Evolutionary conservation across 306 rosid genomes (phyloP).

Genomic region (Acacia crassicarpa): DNA sequence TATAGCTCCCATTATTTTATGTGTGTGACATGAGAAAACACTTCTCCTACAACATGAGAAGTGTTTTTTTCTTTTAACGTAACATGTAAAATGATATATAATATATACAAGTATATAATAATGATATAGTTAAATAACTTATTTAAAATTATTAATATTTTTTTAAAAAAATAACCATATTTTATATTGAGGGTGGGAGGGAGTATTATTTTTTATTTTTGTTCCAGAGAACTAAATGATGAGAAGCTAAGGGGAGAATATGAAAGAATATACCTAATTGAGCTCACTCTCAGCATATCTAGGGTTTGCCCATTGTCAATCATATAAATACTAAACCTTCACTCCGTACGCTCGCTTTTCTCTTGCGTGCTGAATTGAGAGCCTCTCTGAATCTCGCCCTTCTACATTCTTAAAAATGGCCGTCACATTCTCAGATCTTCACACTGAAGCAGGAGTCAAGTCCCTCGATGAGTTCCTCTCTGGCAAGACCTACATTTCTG

Average conservation of each 20-base stretch:
- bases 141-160: too few species aligned
- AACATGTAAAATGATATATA: too few species aligned
- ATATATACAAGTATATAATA: too few species aligned
- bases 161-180: too few species aligned
- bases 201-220: background rate
- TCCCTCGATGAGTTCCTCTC: slow-evolving; percentile 66
- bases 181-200: too few species aligned
- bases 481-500: slow-evolving; percentile 71
- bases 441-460: slow-evolving; percentile 78
- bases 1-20: too few species aligned
- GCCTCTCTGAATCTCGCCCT: background rate
- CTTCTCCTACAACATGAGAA: too few species aligned
- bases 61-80: too few species aligned
- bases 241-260: background rate
- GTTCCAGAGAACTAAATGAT: background rate
- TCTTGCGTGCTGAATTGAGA: background rate
- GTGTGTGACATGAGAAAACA: too few species aligned
- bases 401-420: slow-evolving; percentile 48
- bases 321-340: slow-evolving; percentile 7
- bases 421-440: slow-evolving; percentile 80
- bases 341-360: fast-evolving
- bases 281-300: background rate
- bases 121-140: too few species aligned
- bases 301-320: slow-evolving; percentile 25
- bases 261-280: background rate